Evolutionary conservation across 176 grass and related monocot genomes (phyloP).

Genomic region (Rhynchospora breviuscula): DNA sequence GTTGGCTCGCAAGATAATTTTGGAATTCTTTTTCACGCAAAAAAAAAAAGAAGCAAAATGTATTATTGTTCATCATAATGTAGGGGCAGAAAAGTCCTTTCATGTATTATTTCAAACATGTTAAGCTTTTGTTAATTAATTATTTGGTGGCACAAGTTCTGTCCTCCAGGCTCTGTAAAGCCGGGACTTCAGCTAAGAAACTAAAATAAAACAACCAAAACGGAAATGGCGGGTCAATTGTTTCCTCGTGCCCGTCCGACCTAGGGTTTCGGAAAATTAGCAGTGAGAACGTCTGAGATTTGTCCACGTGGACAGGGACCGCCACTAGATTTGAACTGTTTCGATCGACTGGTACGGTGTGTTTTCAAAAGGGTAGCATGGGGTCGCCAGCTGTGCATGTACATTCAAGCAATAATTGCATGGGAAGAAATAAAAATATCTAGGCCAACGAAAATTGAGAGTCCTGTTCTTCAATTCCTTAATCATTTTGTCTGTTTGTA

Average conservation of each 20-base stretch:
- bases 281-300: not conserved
- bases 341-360: not conserved
- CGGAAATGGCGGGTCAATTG: conserved; percentile 8
- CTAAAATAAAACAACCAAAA: conserved; percentile 8
- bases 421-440: too few species aligned
- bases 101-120: not conserved
- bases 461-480: too few species aligned
- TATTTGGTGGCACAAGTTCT: not conserved
- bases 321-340: not conserved
- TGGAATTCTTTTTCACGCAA: not conserved
- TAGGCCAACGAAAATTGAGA: too few species aligned
- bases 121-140: not conserved
- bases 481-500: too few species aligned
- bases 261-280: not conserved
- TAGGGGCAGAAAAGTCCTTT: conserved; percentile 8
- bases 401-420: too few species aligned
- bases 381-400: not conserved
- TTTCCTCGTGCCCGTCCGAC: not conserved
- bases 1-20: not conserved
- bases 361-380: not conserved
- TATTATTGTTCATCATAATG: not conserved
- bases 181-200: not conserved
- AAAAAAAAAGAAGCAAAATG: not conserved
- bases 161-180: not conserved
- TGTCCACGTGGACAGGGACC: not conserved